Conservation (phyloP, 169 alveolate species). For the Cryptosporidium muris region DNA sequence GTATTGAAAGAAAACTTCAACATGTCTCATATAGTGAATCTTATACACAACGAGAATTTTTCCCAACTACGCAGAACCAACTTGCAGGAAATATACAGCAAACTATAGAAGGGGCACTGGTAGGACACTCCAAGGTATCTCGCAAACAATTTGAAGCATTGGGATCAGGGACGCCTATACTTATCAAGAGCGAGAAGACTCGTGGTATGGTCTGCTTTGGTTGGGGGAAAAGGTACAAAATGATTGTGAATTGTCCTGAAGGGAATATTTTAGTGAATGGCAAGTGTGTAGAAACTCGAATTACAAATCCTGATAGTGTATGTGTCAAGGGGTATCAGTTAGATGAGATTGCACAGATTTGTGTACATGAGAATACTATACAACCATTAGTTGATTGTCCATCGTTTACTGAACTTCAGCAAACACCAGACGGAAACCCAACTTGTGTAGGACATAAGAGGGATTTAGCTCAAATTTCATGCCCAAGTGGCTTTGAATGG, state of each 20-base stretch:
- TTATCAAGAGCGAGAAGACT: constrained; percentile 28
- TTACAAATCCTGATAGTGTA: constrained; percentile 12
- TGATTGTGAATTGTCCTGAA: constrained; percentile 68
- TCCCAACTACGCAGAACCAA: constrained; percentile 1
- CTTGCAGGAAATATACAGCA: background rate
- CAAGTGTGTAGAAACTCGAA: constrained; percentile 56
- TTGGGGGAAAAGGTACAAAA: constrained; percentile 67
- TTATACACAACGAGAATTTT: background rate
- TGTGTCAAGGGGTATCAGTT: constrained; percentile 44
- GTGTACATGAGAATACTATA: constrained; percentile 18
- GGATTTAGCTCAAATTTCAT: constrained; percentile 41
- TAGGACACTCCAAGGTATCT: background rate
- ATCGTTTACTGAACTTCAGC: constrained; percentile 7
- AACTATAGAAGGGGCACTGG: background rate
- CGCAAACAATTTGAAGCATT: constrained; percentile 22
- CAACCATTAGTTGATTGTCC: constrained; percentile 55
- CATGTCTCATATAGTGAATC: background rate
- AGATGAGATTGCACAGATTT: constrained; percentile 18
- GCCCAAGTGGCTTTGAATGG: constrained; percentile 68
- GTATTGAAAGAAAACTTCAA: constrained; percentile 35
- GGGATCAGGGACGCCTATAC: constrained; percentile 39
- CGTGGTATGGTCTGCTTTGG: constrained; percentile 70
- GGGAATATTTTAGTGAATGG: constrained; percentile 42
- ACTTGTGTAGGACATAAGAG: constrained; percentile 37
- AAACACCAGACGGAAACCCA: constrained; percentile 30